Evolutionary conservation across 2,329 filamentous ascomycete genomes (phyloP), one percentile per base, ranked within the genome.

Genomic region (Geosmithia putterillii): DNA sequence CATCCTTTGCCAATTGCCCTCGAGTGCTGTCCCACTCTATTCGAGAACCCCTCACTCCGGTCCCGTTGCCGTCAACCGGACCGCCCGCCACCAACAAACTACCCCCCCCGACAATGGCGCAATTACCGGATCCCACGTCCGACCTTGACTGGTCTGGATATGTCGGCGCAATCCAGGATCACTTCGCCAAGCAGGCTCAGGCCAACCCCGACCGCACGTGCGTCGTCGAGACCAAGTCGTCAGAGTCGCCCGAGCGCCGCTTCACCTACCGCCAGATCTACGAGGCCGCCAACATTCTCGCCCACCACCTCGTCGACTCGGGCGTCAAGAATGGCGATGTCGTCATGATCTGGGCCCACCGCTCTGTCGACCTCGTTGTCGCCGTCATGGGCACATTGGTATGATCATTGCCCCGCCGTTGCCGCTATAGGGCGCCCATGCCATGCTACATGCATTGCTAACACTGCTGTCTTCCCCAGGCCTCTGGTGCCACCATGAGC

Each of bases 211-310:
- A 86, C 36, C 54, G 60, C 28, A 52, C 54, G 2, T 76, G 72
- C 46, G 70, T 76, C 32, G 55, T 60, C 10, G 73, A 76, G 53
- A 76, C 72, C 42, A 59, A 58, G 51, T 59, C 58, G 23, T 62
- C 63, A 4, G 55, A 38, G 39, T 42, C 79, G 7, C 68, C 79
- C 57, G 28, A 32, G 28, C 71, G 85, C 48, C 65, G 63, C 41
- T 95, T 92, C 62, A 90, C 80, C 20, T 96, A 95, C 61, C 70
- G 70, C 50, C 86, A 94, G 55, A 95, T 96, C 56, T 74, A 88
- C 56, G 83, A 95, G 65, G 81, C 83, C 0, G 83, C 86, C 23
- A 94, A 94, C 58, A 71, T 78, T 17, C 61, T 95, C 7, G 85
- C 87, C 19, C 80, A 94, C 62, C 76, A 94, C 56, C 71, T 95